Evolutionary conservation across 1,284 basidiomycete genomes (phyloP), one percentile per base, ranked within the genome.

Genomic region (Nidula niveotomentosa): DNA sequence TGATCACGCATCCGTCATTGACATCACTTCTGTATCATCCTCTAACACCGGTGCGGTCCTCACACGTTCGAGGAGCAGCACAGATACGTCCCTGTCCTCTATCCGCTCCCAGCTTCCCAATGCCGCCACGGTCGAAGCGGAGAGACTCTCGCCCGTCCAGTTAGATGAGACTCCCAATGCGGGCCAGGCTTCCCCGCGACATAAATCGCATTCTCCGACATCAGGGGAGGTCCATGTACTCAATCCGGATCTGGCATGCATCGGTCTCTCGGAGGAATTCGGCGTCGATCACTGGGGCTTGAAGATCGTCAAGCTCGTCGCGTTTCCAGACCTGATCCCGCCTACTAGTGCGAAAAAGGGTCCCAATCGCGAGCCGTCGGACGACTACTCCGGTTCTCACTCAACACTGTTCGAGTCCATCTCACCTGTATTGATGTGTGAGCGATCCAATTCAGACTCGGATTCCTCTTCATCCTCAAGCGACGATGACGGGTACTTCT

Each of bases 291-390:
- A 80, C 46, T 90, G 88, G 88, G 80, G 80, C 15, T 77, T 87
- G 58, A 90, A 90, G 72, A 82, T 90, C 52, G 76, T 90, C 60
- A 90, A 89, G 68, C 76, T 90, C 13, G 77, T 90, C 37, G 85
- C 86, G 1, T 90, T 85, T 64, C 88, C 88, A 0, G 87, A 89
- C 56, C 76, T 90, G 47, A 86, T 90, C 50, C 71, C 78, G 2
- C 61, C 69, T 44, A 52, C 60, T 50, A 60, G 13, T 67, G 69
- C 23, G 15, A 44, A 58, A 9, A 30, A 30, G 4, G 30, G 30
- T 3, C 30, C 30, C 4, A 30, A 30, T 30, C 30, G 30, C 30
- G 30, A 30, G 30, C 30, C 30, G 30, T 30, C 30, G 4, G 30
- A 30, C 30, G 30, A 30, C 30, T 30, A 30, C 30, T 30, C 30